Evolutionary conservation across 805 yeast genomes (phyloP).

Genomic region (Candida gorgasii): DNA sequence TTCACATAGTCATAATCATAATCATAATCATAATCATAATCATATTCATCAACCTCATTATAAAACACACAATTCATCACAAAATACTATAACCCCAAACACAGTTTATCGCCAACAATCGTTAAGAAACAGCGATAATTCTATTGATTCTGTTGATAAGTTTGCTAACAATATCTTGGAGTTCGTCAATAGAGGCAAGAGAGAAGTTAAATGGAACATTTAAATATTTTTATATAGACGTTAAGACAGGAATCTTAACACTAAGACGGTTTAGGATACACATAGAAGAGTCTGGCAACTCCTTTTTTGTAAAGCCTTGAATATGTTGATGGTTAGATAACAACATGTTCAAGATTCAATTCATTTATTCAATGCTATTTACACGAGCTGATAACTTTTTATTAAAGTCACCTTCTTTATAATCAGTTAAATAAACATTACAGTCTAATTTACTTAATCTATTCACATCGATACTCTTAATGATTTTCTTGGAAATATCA

Average conservation of each 20-base stretch:
- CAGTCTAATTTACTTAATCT: slow-evolving; percentile 13
- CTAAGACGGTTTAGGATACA: background rate
- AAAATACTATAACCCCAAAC: slow-evolving; percentile 4
- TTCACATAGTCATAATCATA: slow-evolving; percentile 7
- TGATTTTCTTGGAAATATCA: slow-evolving; percentile 15
- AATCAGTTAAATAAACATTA: slow-evolving; percentile 15
- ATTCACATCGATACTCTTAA: slow-evolving; percentile 10
- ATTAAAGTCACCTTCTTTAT: slow-evolving; percentile 10
- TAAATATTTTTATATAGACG: background rate
- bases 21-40: slow-evolving; percentile 7
- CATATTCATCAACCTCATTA: background rate
- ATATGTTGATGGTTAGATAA: background rate
- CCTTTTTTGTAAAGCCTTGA: too few relatives aligned
- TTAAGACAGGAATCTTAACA: background rate
- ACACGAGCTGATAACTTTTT: slow-evolving; percentile 10
- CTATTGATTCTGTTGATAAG: slow-evolving; percentile 19
- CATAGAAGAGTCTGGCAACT: background rate
- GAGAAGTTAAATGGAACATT: slow-evolving; percentile 20
- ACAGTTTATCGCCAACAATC: slow-evolving; percentile 8
- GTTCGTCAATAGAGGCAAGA: slow-evolving; percentile 15
- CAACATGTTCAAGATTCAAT: background rate
- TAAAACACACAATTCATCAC: background rate
- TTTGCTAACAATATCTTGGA: slow-evolving; percentile 19
- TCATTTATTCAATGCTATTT: slow-evolving; percentile 4
- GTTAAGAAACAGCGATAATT: slow-evolving; percentile 7